Evolutionary conservation across 2,329 filamentous ascomycete genomes (phyloP).

Genomic region (Aureobasidium namibiae): DNA sequence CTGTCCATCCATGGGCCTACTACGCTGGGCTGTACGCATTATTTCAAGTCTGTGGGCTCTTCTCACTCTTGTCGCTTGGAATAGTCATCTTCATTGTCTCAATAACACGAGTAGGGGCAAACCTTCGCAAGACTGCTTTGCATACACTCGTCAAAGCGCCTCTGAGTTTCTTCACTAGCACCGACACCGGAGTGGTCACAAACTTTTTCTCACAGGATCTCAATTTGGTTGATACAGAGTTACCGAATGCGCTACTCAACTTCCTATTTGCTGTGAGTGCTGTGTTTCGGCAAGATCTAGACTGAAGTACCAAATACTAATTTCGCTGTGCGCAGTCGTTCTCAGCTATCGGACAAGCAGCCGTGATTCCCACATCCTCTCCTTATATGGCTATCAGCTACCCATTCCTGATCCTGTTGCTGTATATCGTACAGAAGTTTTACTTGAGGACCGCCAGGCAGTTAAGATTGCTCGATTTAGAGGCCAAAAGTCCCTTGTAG

Average conservation of each 20-base stretch:
- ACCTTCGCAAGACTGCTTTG: background rate
- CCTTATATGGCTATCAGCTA: slow-evolving; percentile 22
- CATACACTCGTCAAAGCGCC: background rate
- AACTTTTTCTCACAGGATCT: slow-evolving; percentile 43
- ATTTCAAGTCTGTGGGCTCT: background rate
- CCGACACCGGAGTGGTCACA: slow-evolving; percentile 11
- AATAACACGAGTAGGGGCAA: background rate
- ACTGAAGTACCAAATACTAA: background rate
- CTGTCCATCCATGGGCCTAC: background rate
- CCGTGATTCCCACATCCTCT: slow-evolving; percentile 32
- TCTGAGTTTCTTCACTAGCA: background rate
- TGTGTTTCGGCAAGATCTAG: too few species aligned
- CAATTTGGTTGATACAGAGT: slow-evolving; percentile 36
- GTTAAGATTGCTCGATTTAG: slow-evolving; percentile 46
- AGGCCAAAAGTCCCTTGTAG: slow-evolving; percentile 43
- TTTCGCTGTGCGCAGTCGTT: slow-evolving; percentile 16
- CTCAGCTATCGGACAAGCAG: slow-evolving; percentile 30
- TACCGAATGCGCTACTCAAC: slow-evolving; percentile 18
- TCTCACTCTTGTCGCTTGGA: background rate
- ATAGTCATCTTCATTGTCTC: background rate
- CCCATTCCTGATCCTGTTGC: slow-evolving; percentile 31
- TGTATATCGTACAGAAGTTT: slow-evolving; percentile 39
- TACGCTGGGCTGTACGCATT: background rate
- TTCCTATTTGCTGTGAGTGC: background rate
- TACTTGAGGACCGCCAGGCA: slow-evolving; percentile 42